Base-by-base conservation (phyloP, 2,329 filamentous ascomycete species). In the Colletotrichum liriopes region DNA sequence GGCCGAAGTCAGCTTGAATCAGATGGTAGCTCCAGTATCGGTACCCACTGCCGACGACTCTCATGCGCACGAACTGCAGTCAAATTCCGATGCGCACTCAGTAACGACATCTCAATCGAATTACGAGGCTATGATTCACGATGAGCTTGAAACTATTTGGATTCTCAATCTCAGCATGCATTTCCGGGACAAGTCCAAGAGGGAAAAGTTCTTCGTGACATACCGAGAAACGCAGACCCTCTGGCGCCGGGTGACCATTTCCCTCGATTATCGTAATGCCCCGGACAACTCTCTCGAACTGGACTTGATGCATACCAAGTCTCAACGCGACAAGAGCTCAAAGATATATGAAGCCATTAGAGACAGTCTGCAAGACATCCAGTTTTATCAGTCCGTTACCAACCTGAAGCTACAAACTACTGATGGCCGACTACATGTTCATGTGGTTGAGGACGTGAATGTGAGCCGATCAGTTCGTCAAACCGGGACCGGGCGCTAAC, bases 81-180 rank as follows among this genome's bases (percentile, higher is more conserved):
- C 81, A 20, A 76, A 77, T 23, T 71, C 80, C 29, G 87, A 89
- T 75, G 81, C 82, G 2, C 84, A 81, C 29, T 89, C 87, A 26
- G 82, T 86, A 74, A 86, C 87, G 20, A 84, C 84, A 4, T 86
- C 87, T 3, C 70, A 72, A 47, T 73, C 71, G 12, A 83, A 87
- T 71, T 89, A 93, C 77, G 90, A 93, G 65, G 84, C 86, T 64
- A 86, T 90, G 77, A 88, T 98, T 75, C 90, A 93, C 75, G 90
- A 93, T 74, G 96, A 98, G 81, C 88, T 98, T 67, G 95, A 98
- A 78, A 90, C 88, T 73, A 92, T 90, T 78, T 99, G 96, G 96
- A 98, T 99, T 72, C 86, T 99, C 76, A 99, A 99, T 79, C 88
- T 98, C 72, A 98, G 95, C 82, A 98, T 99, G 96, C 95, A 98